A percentile compares a stretch with the other conserved stretches of the same genome.
Conservation (phyloP, 139 green algal species). For the Spirogloea muscicola region DNA sequence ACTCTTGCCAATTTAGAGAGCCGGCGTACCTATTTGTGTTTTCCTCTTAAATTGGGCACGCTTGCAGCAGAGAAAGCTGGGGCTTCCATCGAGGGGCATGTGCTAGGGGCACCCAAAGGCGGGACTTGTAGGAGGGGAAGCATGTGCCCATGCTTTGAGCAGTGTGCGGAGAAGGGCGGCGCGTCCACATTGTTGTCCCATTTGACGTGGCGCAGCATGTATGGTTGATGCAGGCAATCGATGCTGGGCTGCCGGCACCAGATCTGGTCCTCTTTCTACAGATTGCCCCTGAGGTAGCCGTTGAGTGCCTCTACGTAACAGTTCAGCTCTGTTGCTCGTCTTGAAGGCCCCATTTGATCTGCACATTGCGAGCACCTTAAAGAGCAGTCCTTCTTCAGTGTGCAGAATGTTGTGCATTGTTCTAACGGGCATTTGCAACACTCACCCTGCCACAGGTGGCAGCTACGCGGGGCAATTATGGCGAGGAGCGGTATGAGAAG, state of each 20-base stretch:
- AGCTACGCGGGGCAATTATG: slow-evolving; percentile 69
- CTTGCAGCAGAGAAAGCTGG: neutral
- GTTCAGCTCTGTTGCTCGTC: neutral
- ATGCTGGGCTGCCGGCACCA: slow-evolving; percentile 70
- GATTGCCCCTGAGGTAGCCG: slow-evolving; percentile 56
- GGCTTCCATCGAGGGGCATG: no score
- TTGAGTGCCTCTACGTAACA: neutral
- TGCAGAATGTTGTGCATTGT: neutral
- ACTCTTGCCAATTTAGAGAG: neutral
- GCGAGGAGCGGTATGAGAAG: slow-evolving; percentile 75
- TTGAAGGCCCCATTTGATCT: neutral
- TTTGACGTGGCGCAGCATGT: neutral
- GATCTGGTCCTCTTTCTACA: slow-evolving; percentile 82
- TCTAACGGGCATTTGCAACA: neutral
- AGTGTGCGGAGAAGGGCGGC: no score
- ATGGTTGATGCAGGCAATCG: slow-evolving; percentile 3
- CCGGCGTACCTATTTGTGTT: neutral
- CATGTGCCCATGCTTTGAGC: no score
- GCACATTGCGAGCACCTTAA: neutral
- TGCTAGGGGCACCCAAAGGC: no score
- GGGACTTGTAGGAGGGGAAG: no score
- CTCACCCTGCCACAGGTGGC: slow-evolving; percentile 22
- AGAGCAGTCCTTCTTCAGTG: neutral
- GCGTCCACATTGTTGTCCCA: no score
- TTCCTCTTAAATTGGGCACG: neutral